Base-by-base conservation (phyloP, 192 early-diverging fungal genomes). In the Fimicolochytrium jonesii region DNA sequence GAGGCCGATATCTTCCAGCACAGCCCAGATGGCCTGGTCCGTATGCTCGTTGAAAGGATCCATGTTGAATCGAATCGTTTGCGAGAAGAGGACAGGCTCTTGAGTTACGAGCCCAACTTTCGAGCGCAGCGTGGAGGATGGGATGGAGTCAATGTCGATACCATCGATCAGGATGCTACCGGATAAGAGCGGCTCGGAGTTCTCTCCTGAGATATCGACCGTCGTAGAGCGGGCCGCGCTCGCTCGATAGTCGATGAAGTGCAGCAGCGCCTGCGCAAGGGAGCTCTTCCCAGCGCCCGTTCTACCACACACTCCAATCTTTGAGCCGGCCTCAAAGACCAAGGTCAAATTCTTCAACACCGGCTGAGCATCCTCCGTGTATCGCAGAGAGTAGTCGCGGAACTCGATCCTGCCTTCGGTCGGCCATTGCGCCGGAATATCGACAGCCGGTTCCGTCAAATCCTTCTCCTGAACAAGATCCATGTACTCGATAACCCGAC, bases 131-230 rank as follows among this genome's bases (percentile, higher is more conserved):
- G 77, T 81, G 33, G 59, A 61, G 29, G 70, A 63, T 9, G 81
- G 85, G 11, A 90, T 63, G 15, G 71, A 56, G 5, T 70, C 57
- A 31, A 90, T 86, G 57, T 89, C 79, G 4, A 81, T 62, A 20
- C 81, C 88, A 47, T 91, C 91, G 60, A 92, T 82, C 4, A 46
- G 39, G 52, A 92, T 89, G n/a, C 90, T n/a, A n/a, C n/a, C n/a
- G n/a, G n/a, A n/a, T n/a, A n/a, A n/a, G n/a, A n/a, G n/a, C n/a
- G n/a, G n/a, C n/a, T n/a, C n/a, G n/a, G n/a, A n/a, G n/a, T n/a
- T n/a, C n/a, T n/a, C n/a, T n/a, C n/a, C n/a, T n/a, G n/a, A n/a
- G n/a, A n/a, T n/a, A n/a, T n/a, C n/a, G n/a, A n/a, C n/a, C n/a
- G n/a, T n/a, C n/a, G n/a, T n/a, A n/a, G n/a, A n/a, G n/a, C n/a